Base-by-base conservation (phyloP, 169 alveolate genomes). In the Cryptosporidium sp. region DNA sequence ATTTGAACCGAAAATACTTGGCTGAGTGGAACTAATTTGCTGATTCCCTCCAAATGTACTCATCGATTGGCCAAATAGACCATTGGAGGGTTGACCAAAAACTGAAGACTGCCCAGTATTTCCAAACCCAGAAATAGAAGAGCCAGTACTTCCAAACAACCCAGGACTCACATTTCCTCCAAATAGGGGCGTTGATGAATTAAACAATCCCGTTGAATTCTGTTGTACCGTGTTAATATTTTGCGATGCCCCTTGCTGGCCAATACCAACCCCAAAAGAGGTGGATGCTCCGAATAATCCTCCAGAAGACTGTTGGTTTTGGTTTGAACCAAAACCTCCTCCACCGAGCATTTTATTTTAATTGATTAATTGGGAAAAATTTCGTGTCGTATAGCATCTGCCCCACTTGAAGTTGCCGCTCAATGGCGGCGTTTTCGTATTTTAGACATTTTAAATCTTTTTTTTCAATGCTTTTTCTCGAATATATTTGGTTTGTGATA, bases 341-440 rank as follows among this genome's bases (percentile, higher is more conserved):
- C 89, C 75, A 45, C 89, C 89, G 26, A 80, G 89, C 89, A 80
- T 80, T 62, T 65, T 80, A 29, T 35, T 29, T 48, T 43, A 18
- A 8, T 35, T 35, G 1, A 80, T 7, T 35, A 39, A 61, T 31
- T 26, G 51, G 59, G 4, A 41, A 80, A 62, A 62, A 43, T 43
- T 62, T 18, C 65, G 61, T 62, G 80, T 59, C 89, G 89, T 62
- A 31, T 48, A 33, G n/a, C 67, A 51, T 48, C 50, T 67, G 75
- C 89, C 89, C 89, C 89, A 80, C 89, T 65, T 10, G 80, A 61
- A 12, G 10, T 16, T 43, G 43, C 80, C 89, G 89, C 75, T 73
- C 9, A 43, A 39, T 45, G 62, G 89, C 89, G 89, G 69, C 14
- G 67, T 26, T 37, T 70, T 70, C 4, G 9, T 41, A 10, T 1